These are phyloP conservation scores for Mercurialis annua DNA, from an alignment of 345 rosid genomes.

Conservation along the genomic window DNA sequence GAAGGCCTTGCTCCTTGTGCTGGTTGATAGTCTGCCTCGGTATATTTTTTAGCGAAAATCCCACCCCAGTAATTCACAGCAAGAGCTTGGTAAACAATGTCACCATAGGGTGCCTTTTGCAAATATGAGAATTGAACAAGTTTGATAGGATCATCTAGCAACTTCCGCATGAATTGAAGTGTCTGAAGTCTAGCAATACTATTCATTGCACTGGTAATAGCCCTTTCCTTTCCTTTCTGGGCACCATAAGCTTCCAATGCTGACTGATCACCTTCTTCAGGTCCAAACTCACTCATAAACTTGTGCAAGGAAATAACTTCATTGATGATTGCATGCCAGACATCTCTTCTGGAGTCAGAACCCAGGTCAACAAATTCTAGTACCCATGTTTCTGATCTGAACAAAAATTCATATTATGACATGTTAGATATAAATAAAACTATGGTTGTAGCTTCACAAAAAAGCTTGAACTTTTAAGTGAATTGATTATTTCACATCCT, in stretches of 20 bases:
- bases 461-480: too few relatives aligned
- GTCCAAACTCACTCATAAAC: slow-evolving; percentile 72
- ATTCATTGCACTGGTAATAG: slow-evolving; percentile 55
- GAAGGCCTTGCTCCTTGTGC: slow-evolving; percentile 31
- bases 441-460: background rate
- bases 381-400: slow-evolving; percentile 73
- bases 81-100: slow-evolving; percentile 70
- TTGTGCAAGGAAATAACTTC: slow-evolving; percentile 81
- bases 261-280: slow-evolving; percentile 57
- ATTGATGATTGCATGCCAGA: slow-evolving; percentile 80
- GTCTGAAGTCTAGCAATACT: slow-evolving; percentile 88
- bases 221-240: slow-evolving; percentile 77
- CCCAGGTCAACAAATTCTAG: slow-evolving; percentile 97
- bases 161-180: slow-evolving; percentile 71
- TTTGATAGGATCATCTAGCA: slow-evolving; percentile 85
- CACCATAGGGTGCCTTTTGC: slow-evolving; percentile 72
- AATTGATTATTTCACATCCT: background rate
- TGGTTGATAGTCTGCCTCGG: slow-evolving; percentile 36
- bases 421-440: background rate
- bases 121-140: slow-evolving; percentile 82
- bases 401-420: slow-evolving; percentile 17
- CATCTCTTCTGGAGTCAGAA: slow-evolving; percentile 89
- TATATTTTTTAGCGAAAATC: slow-evolving; percentile 53
- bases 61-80: slow-evolving; percentile 94
- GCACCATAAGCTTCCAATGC: slow-evolving; percentile 69